Conservation (phyloP, 2,329 filamentous ascomycete species). For the Xylariaceae sp. region DNA sequence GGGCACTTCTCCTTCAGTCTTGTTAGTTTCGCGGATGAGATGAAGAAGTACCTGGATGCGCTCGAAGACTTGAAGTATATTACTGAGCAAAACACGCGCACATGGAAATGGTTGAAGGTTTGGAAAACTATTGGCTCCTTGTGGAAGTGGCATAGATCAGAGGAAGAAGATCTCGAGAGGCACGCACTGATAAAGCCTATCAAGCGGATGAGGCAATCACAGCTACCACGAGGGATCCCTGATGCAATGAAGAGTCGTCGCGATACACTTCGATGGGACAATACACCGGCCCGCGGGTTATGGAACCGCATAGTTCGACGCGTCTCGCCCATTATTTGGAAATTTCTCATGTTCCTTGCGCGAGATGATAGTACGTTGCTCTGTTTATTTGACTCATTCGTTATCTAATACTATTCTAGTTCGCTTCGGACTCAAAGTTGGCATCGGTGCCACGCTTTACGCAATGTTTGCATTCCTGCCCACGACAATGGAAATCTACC, state of each 20-base stretch:
- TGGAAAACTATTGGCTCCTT: slow-evolving; percentile 59
- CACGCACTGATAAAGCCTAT: slow-evolving; percentile 49
- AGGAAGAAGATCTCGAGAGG: slow-evolving; percentile 50
- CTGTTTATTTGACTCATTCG: background rate
- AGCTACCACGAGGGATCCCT: slow-evolving; percentile 62
- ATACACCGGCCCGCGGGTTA: slow-evolving; percentile 48
- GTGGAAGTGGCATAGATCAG: slow-evolving; percentile 33
- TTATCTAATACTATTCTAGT: slow-evolving; percentile 45
- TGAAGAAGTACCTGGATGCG: slow-evolving; percentile 80
- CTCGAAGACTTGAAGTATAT: slow-evolving; percentile 83
- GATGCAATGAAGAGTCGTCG: slow-evolving; percentile 57
- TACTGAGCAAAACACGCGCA: slow-evolving; percentile 64
- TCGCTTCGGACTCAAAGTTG: slow-evolving; percentile 89
- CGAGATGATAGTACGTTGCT: slow-evolving; percentile 58
- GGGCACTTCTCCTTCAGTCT: slow-evolving; percentile 95
- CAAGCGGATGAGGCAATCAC: slow-evolving; percentile 57
- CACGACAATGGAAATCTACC: slow-evolving; percentile 78
- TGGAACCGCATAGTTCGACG: slow-evolving; percentile 50
- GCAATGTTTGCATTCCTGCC: slow-evolving; percentile 87
- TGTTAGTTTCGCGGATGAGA: slow-evolving; percentile 88
- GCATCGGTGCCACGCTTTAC: slow-evolving; percentile 85
- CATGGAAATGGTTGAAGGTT: slow-evolving; percentile 87
- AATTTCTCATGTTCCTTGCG: slow-evolving; percentile 53
- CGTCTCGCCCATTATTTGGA: slow-evolving; percentile 54
- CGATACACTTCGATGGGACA: slow-evolving; percentile 62